Percentiles rank a stretch among this genome's conserved stretches.
phyloP scores from a whole-genome alignment of 2,329 filamentous ascomycete species.

The Beauveria australis region DNA sequence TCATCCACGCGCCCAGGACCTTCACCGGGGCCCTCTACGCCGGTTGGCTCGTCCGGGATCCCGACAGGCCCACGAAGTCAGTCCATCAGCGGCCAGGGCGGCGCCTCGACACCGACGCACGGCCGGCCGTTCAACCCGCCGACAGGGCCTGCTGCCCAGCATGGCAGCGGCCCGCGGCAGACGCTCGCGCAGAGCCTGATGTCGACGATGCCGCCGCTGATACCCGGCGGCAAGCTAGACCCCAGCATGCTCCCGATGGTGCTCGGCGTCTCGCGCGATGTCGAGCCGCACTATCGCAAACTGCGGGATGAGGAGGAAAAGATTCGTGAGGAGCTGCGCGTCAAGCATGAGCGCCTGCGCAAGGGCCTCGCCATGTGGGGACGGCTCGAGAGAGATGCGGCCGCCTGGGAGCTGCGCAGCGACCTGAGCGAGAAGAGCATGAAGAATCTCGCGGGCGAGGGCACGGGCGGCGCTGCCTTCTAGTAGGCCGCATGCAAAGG shows the following conservation, averaged over 20 bases:
- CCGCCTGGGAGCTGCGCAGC: conserved; percentile 45
- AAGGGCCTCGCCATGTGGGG: conserved; percentile 47
- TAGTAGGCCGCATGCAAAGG: conserved; percentile 18
- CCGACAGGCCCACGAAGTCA: conserved; percentile 40
- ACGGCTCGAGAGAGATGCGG: conserved; percentile 44
- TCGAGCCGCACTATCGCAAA: conserved; percentile 45
- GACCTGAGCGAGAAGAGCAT: conserved; percentile 49
- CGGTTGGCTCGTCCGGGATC: conserved; percentile 32
- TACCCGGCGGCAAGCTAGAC: conserved; percentile 49
- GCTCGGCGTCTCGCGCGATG: conserved; percentile 41
- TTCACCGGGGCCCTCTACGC: conserved; percentile 31
- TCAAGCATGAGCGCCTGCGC: conserved; percentile 46
- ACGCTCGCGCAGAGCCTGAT: conserved; percentile 46
- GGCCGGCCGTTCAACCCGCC: conserved; percentile 46
- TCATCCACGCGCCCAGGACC: conserved; percentile 25
- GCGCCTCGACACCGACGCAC: conserved; percentile 31
- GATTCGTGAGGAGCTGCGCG: conserved; percentile 42
- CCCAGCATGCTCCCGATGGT: conserved; percentile 35
- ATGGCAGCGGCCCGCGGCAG: conserved; percentile 27
- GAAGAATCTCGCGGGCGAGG: conserved; percentile 49
- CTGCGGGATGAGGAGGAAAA: conserved; percentile 52
- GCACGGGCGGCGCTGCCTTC: conserved; percentile 47
- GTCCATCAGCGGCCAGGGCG: conserved; percentile 20
- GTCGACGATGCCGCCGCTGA: conserved; percentile 39
- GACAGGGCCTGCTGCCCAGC: conserved; percentile 42